These are phyloP conservation scores for Diaporthe citriasiana DNA, from an alignment of 2,329 filamentous ascomycete species.

Conservation along the genomic window DNA sequence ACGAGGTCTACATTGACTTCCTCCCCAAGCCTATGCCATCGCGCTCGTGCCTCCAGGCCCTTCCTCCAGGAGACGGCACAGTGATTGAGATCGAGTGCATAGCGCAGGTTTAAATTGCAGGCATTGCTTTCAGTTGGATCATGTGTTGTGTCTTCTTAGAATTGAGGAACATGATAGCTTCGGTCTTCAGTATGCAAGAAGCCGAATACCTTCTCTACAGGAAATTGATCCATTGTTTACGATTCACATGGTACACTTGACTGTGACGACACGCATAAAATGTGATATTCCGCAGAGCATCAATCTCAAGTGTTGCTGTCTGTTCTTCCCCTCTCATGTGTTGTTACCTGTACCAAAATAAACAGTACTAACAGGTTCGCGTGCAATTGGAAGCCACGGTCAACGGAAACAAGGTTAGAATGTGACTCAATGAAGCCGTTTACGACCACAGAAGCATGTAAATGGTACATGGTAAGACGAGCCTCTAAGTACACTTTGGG, in stretches of 20 bases:
- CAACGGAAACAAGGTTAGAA: neutral
- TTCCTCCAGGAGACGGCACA: conserved; percentile 55
- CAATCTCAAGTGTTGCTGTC: neutral
- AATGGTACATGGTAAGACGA: conserved; percentile 1
- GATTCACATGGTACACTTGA: neutral
- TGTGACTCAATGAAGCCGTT: neutral
- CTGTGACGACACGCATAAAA: neutral
- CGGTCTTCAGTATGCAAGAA: neutral
- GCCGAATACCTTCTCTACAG: neutral
- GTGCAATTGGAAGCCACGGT: neutral
- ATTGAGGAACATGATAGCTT: neutral
- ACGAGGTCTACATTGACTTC: conserved; percentile 55
- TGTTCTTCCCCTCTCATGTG: neutral
- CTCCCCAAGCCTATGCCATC: conserved; percentile 58
- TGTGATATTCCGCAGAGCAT: neutral
- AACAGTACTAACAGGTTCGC: too few relatives aligned
- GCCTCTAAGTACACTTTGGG: neutral
- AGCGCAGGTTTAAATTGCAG: conserved; percentile 51
- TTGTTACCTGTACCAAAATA: neutral
- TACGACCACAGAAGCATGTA: conserved; percentile 5
- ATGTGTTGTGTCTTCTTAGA: neutral
- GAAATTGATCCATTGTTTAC: neutral
- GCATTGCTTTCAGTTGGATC: neutral
- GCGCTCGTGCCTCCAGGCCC: conserved; percentile 57
- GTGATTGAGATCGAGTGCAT: conserved; percentile 62